Conservation (phyloP, 768 basidiomycete genomes). For the Mycena galopus region DNA sequence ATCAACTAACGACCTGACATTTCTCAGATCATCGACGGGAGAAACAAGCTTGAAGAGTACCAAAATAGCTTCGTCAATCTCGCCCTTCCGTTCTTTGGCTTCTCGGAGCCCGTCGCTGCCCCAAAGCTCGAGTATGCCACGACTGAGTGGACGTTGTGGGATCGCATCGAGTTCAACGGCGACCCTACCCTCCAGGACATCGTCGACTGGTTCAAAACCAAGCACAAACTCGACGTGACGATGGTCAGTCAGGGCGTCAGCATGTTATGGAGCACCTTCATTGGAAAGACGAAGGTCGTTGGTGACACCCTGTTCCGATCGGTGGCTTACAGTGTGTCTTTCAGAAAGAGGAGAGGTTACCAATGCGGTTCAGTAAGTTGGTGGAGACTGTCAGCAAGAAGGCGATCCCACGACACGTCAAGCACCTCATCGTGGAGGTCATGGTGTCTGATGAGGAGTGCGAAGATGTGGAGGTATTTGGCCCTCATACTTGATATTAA, state of each 20-base stretch:
- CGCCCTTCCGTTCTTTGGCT: slow-evolving; percentile 98
- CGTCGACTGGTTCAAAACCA: slow-evolving; percentile 83
- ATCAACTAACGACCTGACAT: slow-evolving; percentile 18
- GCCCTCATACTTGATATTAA: neutral
- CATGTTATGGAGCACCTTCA: slow-evolving; percentile 97
- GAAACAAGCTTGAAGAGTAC: slow-evolving; percentile 93
- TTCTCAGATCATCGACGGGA: slow-evolving; percentile 92
- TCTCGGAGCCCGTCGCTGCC: slow-evolving; percentile 96
- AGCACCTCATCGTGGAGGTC: slow-evolving; percentile 91
- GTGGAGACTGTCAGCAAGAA: slow-evolving; percentile 97
- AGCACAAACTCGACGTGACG: slow-evolving; percentile 88
- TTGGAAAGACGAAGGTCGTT: slow-evolving; percentile 91
- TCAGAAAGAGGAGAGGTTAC: slow-evolving; percentile 88
- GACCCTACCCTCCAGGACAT: slow-evolving; percentile 92
- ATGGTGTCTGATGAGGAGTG: slow-evolving; percentile 94
- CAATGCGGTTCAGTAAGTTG: slow-evolving; percentile 91
- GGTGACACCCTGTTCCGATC: slow-evolving; percentile 3
- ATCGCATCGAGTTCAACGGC: slow-evolving; percentile 92
- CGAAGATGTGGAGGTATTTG: slow-evolving; percentile 92
- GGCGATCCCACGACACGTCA: slow-evolving; percentile 85
- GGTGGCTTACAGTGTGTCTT: neutral
- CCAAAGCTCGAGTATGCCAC: slow-evolving; percentile 88
- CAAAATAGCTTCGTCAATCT: slow-evolving; percentile 99
- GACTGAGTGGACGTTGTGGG: slow-evolving; percentile 98
- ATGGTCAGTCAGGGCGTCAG: slow-evolving; percentile 99